Base-by-base conservation (phyloP, 2,329 filamentous ascomycete species). In the Xylaria sp. region DNA sequence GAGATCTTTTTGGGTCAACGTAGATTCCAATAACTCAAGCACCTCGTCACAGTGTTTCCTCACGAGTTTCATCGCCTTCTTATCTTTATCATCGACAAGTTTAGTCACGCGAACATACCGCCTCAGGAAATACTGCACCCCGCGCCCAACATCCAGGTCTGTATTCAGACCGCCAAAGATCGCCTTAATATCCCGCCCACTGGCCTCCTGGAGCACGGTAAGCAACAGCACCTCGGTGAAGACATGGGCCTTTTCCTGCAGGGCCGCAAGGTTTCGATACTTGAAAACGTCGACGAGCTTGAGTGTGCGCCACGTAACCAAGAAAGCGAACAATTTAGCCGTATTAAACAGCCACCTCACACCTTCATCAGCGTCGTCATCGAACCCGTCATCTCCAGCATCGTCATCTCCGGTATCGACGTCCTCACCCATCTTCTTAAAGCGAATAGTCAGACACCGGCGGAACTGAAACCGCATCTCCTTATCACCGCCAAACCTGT, bases 181-280 rank as follows among this genome's bases (percentile, higher is more conserved):
- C 58, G 89, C 89, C 71, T 88, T 83, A 34, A 97, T 83, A 63
- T 65, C 80, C 65, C 86, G 15, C 18, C 25, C 85, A 70, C 89
- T 87, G 18, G 89, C 89, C 74, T 91, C 88, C 55, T 93, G 85
- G 39, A 98, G 88, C 13, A 94, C 81, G 1, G 90, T 92, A 58
- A 96, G 89, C 18, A 98, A 84, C 73, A 98, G 82, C 8, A 96
- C 84, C 79, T 98, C 94, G 55, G 94, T 85, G 77, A 98, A 96
- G 28, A 88, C 88, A 66, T 87, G 89, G 0, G 93, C 93, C 81
- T 92, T 94, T 8, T 88, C 83, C 77, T 94, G 92, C 60, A 97
- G 81, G 73, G 92, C 93, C 0, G 90, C 88, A 63, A 98, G 88
- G 72, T 96, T 94, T 54, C 98, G 86, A 18, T 89, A 89, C 81